Evolutionary conservation across 2,329 filamentous ascomycete species (phyloP).

Genomic region (Arthrocladium fulminans): DNA sequence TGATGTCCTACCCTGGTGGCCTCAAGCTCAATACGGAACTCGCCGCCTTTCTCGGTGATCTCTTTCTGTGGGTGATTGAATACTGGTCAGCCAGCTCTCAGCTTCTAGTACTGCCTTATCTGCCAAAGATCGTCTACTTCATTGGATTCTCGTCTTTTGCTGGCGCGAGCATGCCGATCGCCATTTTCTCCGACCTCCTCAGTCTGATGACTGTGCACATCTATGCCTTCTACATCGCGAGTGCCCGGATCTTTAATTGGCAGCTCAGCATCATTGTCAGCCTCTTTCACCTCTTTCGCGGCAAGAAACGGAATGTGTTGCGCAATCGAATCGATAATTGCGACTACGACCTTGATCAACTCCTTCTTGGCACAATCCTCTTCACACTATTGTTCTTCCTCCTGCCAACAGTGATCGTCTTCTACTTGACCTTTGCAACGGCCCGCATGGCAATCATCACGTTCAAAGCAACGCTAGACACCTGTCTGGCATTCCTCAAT

Average conservation of each 20-base stretch:
- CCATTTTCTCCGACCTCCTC: conserved; percentile 86
- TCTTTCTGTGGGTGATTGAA: conserved; percentile 97
- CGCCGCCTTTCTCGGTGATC: conserved; percentile 83
- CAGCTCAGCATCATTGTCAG: conserved; percentile 94
- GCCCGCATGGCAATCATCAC: conserved; percentile 92
- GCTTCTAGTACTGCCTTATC: conserved; percentile 66
- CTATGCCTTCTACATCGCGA: conserved; percentile 95
- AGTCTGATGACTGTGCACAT: conserved; percentile 91
- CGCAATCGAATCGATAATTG: conserved; percentile 97
- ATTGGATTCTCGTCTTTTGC: conserved; percentile 93
- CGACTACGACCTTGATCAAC: conserved; percentile 95
- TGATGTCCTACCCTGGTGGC: conserved; percentile 92
- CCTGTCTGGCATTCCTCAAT: conserved; percentile 83
- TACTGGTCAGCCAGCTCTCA: conserved; percentile 62
- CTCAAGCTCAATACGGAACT: conserved; percentile 92
- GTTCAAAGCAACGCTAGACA: conserved; percentile 84
- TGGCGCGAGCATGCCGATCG: conserved; percentile 93
- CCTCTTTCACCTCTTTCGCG: conserved; percentile 95
- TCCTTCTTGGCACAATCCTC: conserved; percentile 89
- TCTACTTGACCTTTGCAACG: conserved; percentile 91
- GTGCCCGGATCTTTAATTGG: conserved; percentile 96
- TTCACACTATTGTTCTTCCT: conserved; percentile 95
- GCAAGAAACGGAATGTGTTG: conserved; percentile 94
- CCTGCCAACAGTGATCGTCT: conserved; percentile 87
- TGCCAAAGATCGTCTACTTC: conserved; percentile 83